Conservation (phyloP, 2,329 filamentous ascomycete species). For the Clonostachys chloroleuca region DNA sequence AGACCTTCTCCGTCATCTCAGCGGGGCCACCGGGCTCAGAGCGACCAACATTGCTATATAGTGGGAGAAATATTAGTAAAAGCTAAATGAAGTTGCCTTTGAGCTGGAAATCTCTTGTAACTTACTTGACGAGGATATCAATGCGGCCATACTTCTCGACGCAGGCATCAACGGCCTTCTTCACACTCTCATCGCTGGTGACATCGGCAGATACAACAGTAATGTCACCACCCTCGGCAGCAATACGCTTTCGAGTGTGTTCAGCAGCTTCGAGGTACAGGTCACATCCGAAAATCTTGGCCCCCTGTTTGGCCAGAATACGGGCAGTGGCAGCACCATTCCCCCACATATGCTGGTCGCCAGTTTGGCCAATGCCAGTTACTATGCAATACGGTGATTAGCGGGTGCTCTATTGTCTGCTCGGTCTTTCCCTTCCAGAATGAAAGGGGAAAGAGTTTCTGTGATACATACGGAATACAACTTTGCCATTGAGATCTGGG, state of each 20-base stretch:
- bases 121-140: slow-evolving; percentile 50
- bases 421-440: too few relatives aligned
- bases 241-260: slow-evolving; percentile 30
- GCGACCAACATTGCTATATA: slow-evolving; percentile 50
- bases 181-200: slow-evolving; percentile 46
- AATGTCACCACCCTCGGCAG: slow-evolving; percentile 22
- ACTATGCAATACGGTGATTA: slow-evolving; percentile 15
- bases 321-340: slow-evolving; percentile 44
- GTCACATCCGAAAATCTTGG: slow-evolving; percentile 44
- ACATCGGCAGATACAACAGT: slow-evolving; percentile 41
- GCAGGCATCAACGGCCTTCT: slow-evolving; percentile 46
- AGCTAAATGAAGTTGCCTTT: too few relatives aligned
- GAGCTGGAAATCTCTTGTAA: too few relatives aligned
- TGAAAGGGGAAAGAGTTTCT: too few relatives aligned
- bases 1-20: slow-evolving; percentile 38
- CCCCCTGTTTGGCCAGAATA: slow-evolving; percentile 40
- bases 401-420: too few relatives aligned
- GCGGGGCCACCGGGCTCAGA: slow-evolving; percentile 47
- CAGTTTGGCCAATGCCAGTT: slow-evolving; percentile 38
- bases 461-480: too few relatives aligned
- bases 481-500: too few relatives aligned
- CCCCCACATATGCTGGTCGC: slow-evolving; percentile 40
- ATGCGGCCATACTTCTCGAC: slow-evolving; percentile 47
- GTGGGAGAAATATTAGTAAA: too few relatives aligned
- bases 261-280: slow-evolving; percentile 30